Base-by-base conservation (phyloP, 192 early-diverging fungal genomes). In the Fimicolochytrium jonesii region DNA sequence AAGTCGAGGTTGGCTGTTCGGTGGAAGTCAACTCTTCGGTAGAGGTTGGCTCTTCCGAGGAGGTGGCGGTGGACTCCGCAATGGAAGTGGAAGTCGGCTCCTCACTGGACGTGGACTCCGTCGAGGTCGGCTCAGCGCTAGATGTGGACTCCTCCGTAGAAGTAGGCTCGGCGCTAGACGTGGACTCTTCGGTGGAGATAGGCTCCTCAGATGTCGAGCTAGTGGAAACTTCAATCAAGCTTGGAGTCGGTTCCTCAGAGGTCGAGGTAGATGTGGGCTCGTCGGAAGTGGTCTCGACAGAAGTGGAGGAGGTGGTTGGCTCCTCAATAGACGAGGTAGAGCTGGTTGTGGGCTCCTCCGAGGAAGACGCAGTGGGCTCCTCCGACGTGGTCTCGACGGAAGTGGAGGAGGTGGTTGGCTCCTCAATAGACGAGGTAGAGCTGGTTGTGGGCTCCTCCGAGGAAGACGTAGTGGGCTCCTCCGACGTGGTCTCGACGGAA, bases 381-480 rank as follows among this genome's bases (percentile, higher is more conserved):
- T 39, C 10, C 10, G 17, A 9, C 9, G 37, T 39, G 37, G 37
- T 39, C 37, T 39, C 37, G 10, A 11, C 37, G 37, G 9, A 9
- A 20, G 36, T 18, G 7, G 53, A 36, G 33, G 53, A 55, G 4
- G 53, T 55, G 3, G 53, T 36, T 15, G 53, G 53, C 53, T 55
- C 53, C n/a, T n/a, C n/a, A n/a, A n/a, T n/a, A n/a, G n/a, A n/a
- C n/a, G n/a, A n/a, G n/a, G n/a, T n/a, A n/a, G n/a, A 55, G 32
- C 53, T 18, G 53, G 36, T 9, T 9, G 9, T 10, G 37, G 37
- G 37, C 37, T 39, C 37, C 9, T 9, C 37, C 10, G 37, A 39
- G 37, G 37, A 11, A 9, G 37, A 39, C 10, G 37, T 39, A 39
- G 17, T 39, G 10, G 17, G 10, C 9, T 9, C 37, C 37, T 39